Conservation (phyloP, 495 filamentous ascomycete genomes). For the Trypethelium eluteriae region DNA sequence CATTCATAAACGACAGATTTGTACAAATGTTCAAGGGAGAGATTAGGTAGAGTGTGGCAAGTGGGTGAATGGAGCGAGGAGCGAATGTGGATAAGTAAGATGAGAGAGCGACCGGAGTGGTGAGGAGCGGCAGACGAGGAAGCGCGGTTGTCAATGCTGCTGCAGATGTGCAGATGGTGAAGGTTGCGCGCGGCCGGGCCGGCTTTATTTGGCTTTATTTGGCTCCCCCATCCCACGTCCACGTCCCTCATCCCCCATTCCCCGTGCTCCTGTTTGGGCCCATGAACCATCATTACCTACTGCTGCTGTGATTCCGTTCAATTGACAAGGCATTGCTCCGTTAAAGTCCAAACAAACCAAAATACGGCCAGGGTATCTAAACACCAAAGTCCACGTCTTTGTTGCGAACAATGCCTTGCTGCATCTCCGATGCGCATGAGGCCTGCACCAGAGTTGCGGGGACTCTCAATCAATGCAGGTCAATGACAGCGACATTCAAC, state of each 20-base stretch:
- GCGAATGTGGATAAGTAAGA: too few relatives aligned
- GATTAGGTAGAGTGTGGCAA: not conserved
- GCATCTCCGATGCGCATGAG: not conserved
- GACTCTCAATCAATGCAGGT: not conserved
- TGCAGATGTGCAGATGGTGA: too few relatives aligned
- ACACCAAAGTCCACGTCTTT: not conserved
- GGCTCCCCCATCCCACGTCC: not conserved
- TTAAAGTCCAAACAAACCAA: too few relatives aligned
- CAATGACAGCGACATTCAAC: not conserved
- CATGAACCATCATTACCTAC: not conserved
- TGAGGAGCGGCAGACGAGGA: constrained; percentile 7
- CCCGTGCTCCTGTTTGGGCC: not conserved
- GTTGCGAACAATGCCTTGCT: not conserved
- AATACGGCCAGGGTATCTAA: too few relatives aligned
- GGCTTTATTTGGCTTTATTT: constrained; percentile 5
- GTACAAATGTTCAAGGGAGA: not conserved
- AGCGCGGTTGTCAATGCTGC: constrained; percentile 1
- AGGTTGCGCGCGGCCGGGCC: constrained; percentile 3
- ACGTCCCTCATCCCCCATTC: not conserved
- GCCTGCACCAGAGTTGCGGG: not conserved
- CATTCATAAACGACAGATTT: constrained; percentile 5
- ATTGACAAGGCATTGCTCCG: too few relatives aligned
- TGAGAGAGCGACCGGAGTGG: not conserved
- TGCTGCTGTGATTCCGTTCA: too few relatives aligned
- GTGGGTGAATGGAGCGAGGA: constrained; percentile 7